Base-by-base conservation (phyloP, 2,329 filamentous ascomycete genomes). In the Fusarium acutatum region DNA sequence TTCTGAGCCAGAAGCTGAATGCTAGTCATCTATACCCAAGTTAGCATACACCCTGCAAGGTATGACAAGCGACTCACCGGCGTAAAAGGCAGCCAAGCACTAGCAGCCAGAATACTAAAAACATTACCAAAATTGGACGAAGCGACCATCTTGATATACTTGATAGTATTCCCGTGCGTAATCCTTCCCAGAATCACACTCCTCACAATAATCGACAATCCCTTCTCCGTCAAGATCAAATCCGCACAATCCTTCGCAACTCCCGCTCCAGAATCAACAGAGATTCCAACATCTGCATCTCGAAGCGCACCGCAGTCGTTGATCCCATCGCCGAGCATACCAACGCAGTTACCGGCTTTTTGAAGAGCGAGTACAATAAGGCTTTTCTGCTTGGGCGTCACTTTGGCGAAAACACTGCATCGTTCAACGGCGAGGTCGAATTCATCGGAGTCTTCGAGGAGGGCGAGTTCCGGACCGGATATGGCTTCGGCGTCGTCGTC, bases 81-180 rank as follows among this genome's bases (percentile, higher is more conserved):
- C 9, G 37, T 61, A 2, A 6, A 61, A 35, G 59, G 59, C 0
- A 61, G n/a, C 59, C 59, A 61, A 7, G 59, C 59, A 57, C 59
- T 61, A 5, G 59, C 59, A 1, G 59, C 49, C 30, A 61, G 15
- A 24, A 61, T 57, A 57, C 59, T 61, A 10, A 61, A 61, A 17
- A 61, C 59, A 26, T 61, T 61, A 14, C 59, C 59, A 41, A 61
- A 61, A 3, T 61, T 61, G 4, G 59, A 61, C 11, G 59, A 61
- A 6, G 59, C 59, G 2, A 61, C 59, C 59, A 61, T 61, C 35
- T 61, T 61, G 49, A 61, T 61, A 7, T 61, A 61, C 30, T 61
- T 61, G 5, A 61, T 61, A 13, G 59, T 61, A 18, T 61, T 61
- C 1, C 59, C 49, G 37, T 61, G 59, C 6, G 59, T 61, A 6